A percentile compares a stretch with the other conserved stretches of the same genome.
Evolutionary conservation across 768 basidiomycete species (phyloP).

Genomic region (Lactarius indigo): DNA sequence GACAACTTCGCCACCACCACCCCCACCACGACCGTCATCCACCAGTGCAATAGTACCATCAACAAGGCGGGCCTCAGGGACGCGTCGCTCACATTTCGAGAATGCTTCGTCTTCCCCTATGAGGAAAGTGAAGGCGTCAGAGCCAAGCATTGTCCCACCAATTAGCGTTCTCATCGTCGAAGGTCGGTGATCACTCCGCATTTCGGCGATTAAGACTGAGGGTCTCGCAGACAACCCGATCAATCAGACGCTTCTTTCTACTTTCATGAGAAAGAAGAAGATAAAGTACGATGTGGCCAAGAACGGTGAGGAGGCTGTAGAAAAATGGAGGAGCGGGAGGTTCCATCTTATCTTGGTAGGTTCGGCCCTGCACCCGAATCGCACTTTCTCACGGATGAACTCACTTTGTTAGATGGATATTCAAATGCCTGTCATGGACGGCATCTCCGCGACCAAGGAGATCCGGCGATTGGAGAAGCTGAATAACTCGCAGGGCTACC

Average conservation of each 20-base stretch:
- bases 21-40: constrained; percentile 33
- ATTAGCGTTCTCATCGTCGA: constrained; percentile 98
- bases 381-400: constrained; percentile 21
- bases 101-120: constrained; percentile 31
- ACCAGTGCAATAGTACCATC: constrained; percentile 29
- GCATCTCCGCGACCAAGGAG: constrained; percentile 94
- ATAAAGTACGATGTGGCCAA: constrained; percentile 94
- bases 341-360: constrained; percentile 95
- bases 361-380: constrained; percentile 17
- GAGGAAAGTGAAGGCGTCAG: constrained; percentile 52
- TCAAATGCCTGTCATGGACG: constrained; percentile 99
- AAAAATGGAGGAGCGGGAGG: constrained; percentile 88
- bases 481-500: constrained; percentile 62
- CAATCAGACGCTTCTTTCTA: constrained; percentile 96
- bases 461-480: constrained; percentile 81
- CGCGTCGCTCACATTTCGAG: constrained; percentile 33
- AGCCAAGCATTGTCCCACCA: constrained; percentile 83
- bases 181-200: constrained; percentile 48
- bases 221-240: constrained; percentile 83
- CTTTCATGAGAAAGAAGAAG: constrained; percentile 93
- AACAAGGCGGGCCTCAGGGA: constrained; percentile 32
- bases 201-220: not conserved
- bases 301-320: constrained; percentile 92
- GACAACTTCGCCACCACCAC: constrained; percentile 36
- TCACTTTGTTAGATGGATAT: constrained; percentile 85